Percentiles rank a stretch among this genome's conserved stretches.
Evolutionary conservation across 768 basidiomycete genomes (phyloP).

Genomic region (Cystofilobasidium macerans): DNA sequence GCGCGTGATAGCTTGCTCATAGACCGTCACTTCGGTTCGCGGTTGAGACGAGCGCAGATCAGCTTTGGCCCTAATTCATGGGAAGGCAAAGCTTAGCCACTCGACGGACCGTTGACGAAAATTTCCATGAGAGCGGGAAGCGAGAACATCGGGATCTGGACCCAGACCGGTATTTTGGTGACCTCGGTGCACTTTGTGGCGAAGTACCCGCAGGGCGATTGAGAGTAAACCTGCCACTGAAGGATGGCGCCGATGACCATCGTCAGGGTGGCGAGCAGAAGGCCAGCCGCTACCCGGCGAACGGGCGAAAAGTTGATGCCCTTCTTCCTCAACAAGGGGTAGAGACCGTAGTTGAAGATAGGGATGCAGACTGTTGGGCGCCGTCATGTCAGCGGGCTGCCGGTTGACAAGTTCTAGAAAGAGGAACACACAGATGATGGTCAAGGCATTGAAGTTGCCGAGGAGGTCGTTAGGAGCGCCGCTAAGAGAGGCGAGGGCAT

Average conservation of each 20-base stretch:
- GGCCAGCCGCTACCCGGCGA: constrained; percentile 28
- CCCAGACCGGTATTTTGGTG: constrained; percentile 23
- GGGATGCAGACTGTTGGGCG: constrained; percentile 23
- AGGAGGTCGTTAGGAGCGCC: constrained; percentile 33
- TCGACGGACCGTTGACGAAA: constrained; percentile 29
- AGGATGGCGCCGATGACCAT: constrained; percentile 31
- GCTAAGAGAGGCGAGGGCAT: no score
- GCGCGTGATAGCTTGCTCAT: constrained; percentile 37
- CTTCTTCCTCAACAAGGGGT: constrained; percentile 31
- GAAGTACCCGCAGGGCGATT: constrained; percentile 33
- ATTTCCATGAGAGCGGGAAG: constrained; percentile 36
- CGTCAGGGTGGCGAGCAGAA: constrained; percentile 8
- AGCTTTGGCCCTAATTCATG: no score
- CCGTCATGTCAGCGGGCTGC: background rate
- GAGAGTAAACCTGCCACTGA: constrained; percentile 35
- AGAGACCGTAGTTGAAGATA: constrained; percentile 34
- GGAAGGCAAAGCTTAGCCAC: no score
- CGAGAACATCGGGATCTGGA: constrained; percentile 32
- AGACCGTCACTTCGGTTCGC: constrained; percentile 29
- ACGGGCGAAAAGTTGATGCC: constrained; percentile 32
- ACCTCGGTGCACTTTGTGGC: constrained; percentile 26
- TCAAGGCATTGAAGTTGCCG: constrained; percentile 35
- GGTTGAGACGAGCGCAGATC: no score
- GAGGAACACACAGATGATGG: constrained; percentile 18
- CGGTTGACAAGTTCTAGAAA: constrained; percentile 1